These are phyloP conservation scores for Chlorella sp. DNA, from an alignment of 139 green algal genomes.

Conservation along the genomic window DNA sequence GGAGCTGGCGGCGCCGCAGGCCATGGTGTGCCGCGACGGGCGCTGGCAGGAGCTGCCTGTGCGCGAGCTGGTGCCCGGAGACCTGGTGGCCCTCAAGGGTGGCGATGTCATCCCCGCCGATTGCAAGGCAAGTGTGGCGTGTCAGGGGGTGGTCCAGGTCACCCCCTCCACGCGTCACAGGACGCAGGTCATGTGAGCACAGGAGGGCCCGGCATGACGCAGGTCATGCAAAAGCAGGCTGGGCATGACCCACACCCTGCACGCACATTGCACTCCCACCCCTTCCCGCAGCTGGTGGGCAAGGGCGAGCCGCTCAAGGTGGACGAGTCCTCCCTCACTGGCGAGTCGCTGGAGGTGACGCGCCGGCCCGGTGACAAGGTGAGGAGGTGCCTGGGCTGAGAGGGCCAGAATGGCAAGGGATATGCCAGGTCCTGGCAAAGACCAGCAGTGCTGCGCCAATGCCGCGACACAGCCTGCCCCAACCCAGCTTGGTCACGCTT, in stretches of 20 bases:
- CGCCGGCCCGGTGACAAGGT: constrained; percentile 70
- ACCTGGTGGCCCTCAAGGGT: constrained; percentile 79
- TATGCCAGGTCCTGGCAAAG: too few relatives aligned
- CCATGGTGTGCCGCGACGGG: constrained; percentile 49
- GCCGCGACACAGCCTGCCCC: neutral
- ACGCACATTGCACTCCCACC: too few relatives aligned
- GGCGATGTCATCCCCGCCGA: constrained; percentile 87
- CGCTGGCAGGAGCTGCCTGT: constrained; percentile 58
- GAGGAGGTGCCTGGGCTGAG: neutral
- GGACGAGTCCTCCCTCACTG: constrained; percentile 82
- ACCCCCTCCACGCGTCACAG: too few relatives aligned
- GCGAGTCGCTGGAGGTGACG: constrained; percentile 80
- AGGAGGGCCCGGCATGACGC: too few relatives aligned
- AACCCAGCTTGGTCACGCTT: constrained; percentile 5
- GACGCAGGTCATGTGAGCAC: too few relatives aligned
- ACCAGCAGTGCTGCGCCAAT: neutral
- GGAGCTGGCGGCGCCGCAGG: constrained; percentile 44
- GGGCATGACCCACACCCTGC: too few relatives aligned
- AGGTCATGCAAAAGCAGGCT: too few relatives aligned
- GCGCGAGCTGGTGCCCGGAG: constrained; percentile 66
- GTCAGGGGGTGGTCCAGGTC: too few relatives aligned
- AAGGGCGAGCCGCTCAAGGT: constrained; percentile 58
- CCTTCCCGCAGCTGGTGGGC: constrained; percentile 50
- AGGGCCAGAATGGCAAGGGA: neutral
- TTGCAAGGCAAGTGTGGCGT: constrained; percentile 34